Evolutionary conservation across 345 rosid genomes (phyloP), one percentile per base, ranked within the genome.

Genomic region (Moringa oleifera): DNA sequence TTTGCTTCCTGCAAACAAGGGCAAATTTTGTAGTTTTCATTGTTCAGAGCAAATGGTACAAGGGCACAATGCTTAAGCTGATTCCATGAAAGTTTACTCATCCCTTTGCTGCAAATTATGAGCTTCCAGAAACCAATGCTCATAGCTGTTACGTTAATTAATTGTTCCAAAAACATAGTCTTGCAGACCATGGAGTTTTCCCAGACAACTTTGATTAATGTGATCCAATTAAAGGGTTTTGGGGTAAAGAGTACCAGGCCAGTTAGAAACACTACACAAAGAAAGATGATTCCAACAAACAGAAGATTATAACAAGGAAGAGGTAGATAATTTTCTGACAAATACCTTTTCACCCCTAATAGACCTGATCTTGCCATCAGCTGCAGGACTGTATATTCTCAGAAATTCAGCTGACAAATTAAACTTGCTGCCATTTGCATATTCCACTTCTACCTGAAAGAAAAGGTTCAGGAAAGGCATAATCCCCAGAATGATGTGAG

Each of bases 351-450:
- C 88, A 72, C 92, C 92, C 28, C 87, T 84, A 11, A 94, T 55
- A 65, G 97, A 83, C 65, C 95, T 85, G 62, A 86, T 62, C 82
- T 86, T 94, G 20, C 88, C 96, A 73, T 94, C 97, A 59, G 84
- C 97, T 71, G 97, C 96, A 18, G 92, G 96, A 71, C 96, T 90
- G 24, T 83, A 71, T 15, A 86, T 68, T 72, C 99, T 80, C 47
- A 90, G 72, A 74, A 81, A 88, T 78, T 90, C 95, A 4, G 96
- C 87, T 0, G 91, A 81, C 47, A 90, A 78, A 52, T 23, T 75
- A 73, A 90, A 88, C 59, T 78, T 80, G 62, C 73, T 71, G 2
- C 88, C 87, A 75, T 90, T 74, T 18, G 75, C 84, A 76, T 68
- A 93, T 67, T 88, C 98, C 72, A 90, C 73, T 72, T 86, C 91